Evolutionary conservation across 2,329 filamentous ascomycete genomes (phyloP), one percentile per base, ranked within the genome.

Genomic region (Tolypocladium album): DNA sequence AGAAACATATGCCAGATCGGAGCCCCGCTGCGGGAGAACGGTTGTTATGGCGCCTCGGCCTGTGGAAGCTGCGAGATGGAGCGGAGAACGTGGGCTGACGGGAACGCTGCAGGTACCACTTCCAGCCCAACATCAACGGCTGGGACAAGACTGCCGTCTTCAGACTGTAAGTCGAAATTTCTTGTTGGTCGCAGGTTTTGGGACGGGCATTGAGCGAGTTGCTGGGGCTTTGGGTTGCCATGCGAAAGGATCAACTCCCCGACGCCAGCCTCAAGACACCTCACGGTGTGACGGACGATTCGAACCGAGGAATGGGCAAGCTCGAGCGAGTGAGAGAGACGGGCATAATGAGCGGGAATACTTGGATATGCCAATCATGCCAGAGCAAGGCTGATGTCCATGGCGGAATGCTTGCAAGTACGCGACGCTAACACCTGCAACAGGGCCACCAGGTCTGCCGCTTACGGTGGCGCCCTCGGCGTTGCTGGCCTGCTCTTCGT

Each of bases 401-500:
- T 22, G 13, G 20, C 17, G 31, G 31, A 4, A 36, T 13, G n/a
- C 4, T 24, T 55, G 31, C 17, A 15, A 38, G 31, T n/a, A 34
- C 50, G 47, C 1, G 39, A 56, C 34, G 15, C 61, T 63, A 43
- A 62, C 59, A 31, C 7, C 27, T 20, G 1, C 9, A 24, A 45
- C 57, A 65, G 64, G 24, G 42, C 61, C 31, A 15, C 62, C 56
- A 55, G 58, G 56, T 47, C 79, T 56, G 82, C 76, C 61, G 75
- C 78, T 59, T 85, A 84, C 68, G 83, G 83, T 61, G 83, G 75
- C 62, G 81, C 83, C 61, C 82, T 81, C 62, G 79, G 79, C 67
- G 78, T 84, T 64, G 82, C 76, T 64, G 75, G 84, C 64, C 78
- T 87, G 67, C 84, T 82, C 78, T 84, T 77, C 71, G 77, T 81